Conservation (phyloP, 257 asterid genomes). For the Scutellaria minor region DNA sequence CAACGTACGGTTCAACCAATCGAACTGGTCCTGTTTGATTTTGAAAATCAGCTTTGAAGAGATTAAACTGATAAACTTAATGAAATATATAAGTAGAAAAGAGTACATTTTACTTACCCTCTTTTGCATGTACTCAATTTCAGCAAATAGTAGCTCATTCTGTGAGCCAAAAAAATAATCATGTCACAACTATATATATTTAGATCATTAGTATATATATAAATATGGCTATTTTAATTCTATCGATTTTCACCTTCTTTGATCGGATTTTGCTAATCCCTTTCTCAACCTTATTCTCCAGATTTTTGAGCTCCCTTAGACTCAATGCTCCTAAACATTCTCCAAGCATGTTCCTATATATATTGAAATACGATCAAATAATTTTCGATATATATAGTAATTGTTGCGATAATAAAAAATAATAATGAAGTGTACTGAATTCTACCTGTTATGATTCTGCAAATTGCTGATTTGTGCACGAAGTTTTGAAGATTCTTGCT, state of each 20-base stretch:
- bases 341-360: conserved; percentile 74
- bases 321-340: conserved; percentile 64
- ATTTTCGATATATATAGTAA: neutral
- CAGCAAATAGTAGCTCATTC: conserved; percentile 88
- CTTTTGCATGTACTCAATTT: conserved; percentile 87
- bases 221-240: too few species aligned
- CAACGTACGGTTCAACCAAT: too few species aligned
- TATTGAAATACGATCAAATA: neutral
- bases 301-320: conserved; percentile 70
- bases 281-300: conserved; percentile 75
- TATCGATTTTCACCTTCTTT: conserved; percentile 56
- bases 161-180: conserved; percentile 30
- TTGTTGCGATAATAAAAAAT: too few species aligned
- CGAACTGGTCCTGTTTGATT: too few species aligned
- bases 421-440: too few species aligned
- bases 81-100: neutral
- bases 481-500: conserved; percentile 79
- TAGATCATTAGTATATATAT: too few species aligned
- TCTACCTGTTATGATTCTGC: conserved; percentile 80
- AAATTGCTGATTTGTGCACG: conserved; percentile 71
- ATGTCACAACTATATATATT: neutral
- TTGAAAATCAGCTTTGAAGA: too few species aligned
- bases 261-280: conserved; percentile 75
- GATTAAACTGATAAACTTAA: too few species aligned
- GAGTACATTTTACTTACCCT: conserved; percentile 62